Percentiles rank a stretch among this genome's conserved stretches.
These are phyloP conservation scores for Ballota nigra DNA, from an alignment of 257 asterid species.

Conservation along the genomic window DNA sequence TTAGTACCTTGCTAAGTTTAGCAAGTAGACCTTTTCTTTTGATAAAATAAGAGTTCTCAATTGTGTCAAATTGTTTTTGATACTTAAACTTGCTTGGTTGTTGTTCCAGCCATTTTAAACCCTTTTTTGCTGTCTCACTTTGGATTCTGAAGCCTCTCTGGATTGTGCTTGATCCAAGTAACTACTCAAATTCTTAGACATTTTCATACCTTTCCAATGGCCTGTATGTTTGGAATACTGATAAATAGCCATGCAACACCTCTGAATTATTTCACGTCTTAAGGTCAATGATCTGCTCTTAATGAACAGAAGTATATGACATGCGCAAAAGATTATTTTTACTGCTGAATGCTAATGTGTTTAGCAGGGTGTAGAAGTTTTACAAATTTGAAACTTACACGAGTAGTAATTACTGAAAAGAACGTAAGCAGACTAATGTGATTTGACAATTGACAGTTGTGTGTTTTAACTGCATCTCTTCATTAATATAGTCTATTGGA, in stretches of 20 bases:
- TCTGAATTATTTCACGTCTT: neutral
- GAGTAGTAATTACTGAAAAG: neutral
- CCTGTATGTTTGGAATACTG: neutral
- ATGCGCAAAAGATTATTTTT: neutral
- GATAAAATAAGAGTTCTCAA: neutral
- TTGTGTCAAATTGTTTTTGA: neutral
- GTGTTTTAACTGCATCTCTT: neutral
- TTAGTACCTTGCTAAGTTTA: neutral
- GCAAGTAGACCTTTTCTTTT: neutral
- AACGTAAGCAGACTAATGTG: neutral
- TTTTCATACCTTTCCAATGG: neutral
- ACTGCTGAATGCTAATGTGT: neutral
- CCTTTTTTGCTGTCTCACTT: neutral
- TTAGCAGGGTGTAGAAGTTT: constrained; percentile 1
- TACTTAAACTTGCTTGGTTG: neutral
- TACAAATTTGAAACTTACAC: neutral
- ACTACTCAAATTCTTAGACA: neutral
- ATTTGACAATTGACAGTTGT: neutral
- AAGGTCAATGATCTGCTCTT: neutral
- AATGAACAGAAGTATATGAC: neutral
- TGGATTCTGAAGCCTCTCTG: neutral
- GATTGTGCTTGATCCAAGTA: constrained; percentile 1
- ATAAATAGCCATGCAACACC: neutral
- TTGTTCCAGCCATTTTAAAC: neutral
- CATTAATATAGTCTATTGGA: neutral